Percentiles rank a stretch among this genome's conserved stretches.
Conservation (phyloP, 768 basidiomycete genomes). For the Leucosporidium scottii region DNA sequence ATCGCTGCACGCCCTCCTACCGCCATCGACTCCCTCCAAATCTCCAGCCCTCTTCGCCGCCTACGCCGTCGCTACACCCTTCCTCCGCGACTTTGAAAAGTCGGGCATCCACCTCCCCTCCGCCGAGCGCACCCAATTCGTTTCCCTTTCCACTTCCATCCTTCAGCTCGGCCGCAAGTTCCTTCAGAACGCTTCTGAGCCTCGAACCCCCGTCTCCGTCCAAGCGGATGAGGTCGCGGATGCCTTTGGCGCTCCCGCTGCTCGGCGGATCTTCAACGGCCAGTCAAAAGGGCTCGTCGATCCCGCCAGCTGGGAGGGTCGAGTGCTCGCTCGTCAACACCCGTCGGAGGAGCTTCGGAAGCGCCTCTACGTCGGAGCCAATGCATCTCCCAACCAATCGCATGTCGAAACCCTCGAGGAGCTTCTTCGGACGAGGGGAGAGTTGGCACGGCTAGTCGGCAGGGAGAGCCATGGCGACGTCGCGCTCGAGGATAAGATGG, state of each 20-base stretch:
- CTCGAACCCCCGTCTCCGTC: constrained; percentile 15
- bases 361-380: constrained; percentile 72
- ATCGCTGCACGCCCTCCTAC: constrained; percentile 32
- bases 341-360: constrained; percentile 74
- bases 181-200: constrained; percentile 44
- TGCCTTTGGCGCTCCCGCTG: constrained; percentile 8
- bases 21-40: constrained; percentile 25
- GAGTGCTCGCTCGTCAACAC: constrained; percentile 85
- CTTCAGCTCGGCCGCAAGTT: constrained; percentile 80
- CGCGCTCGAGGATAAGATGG: constrained; percentile 92
- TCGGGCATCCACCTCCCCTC: constrained; percentile 87
- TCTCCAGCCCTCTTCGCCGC: constrained; percentile 37
- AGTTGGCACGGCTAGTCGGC: constrained; percentile 77
- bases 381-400: constrained; percentile 50
- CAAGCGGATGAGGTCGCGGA: background rate
- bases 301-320: constrained; percentile 80
- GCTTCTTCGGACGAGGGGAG: constrained; percentile 66
- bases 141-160: constrained; percentile 82
- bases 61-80: constrained; percentile 69
- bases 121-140: constrained; percentile 68
- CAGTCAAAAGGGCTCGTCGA: constrained; percentile 49
- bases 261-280: constrained; percentile 36
- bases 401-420: constrained; percentile 71
- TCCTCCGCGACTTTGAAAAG: constrained; percentile 94
- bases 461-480: constrained; percentile 78